Base-by-base conservation (phyloP, 164 flowering plant genomes). In the Annona cherimola region DNA sequence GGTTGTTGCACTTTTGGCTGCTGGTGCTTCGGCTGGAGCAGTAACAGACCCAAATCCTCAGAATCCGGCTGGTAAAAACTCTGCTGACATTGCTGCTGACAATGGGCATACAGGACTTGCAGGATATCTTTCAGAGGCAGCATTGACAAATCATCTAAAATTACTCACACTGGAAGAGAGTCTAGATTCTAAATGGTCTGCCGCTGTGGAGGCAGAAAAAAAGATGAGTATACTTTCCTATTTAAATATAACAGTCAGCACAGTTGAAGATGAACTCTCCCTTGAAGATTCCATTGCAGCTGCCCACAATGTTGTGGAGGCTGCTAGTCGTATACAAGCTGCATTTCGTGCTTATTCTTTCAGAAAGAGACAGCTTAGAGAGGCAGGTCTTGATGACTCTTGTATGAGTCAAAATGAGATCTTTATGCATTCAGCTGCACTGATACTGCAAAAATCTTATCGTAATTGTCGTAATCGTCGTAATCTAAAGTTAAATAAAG, bases 311-410 rank as follows among this genome's bases (percentile, higher is more conserved):
- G 91, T 95, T 40, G 81, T 96, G 78, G 96, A 86, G 82, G 99
- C 98, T 73, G 99, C 99, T 71, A 97, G 98, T 45, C 91, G 97
- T 61, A 96, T 96, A 74, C 98, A 93, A 74, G 75, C 92, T 69
- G 98, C 96, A 68, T 96, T 91, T 70, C 93, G 98, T 65, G 92
- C 93, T n/a, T 97, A 93, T 81, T 96, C 99, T 63, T 96, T 96
- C 83, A 82, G 90, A 78, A 88, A 69, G 76, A 84, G 96, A 74
- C 93, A 83, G 75, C 81, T 79, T 60, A 81, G 50, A 63, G 72
- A 69, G 63, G 42, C 73, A 45, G 42, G 5, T 66, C 40, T 67
- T 72, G 69, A 73, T 45, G 93, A 84, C 44, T 87, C 85, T 81
- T 85, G 85, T 44, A 71, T 88, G 69, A 73, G 75, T 73, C 71